phyloP scores from a whole-genome alignment of 2,329 filamentous ascomycete genomes.

The Oidium heveae region DNA sequence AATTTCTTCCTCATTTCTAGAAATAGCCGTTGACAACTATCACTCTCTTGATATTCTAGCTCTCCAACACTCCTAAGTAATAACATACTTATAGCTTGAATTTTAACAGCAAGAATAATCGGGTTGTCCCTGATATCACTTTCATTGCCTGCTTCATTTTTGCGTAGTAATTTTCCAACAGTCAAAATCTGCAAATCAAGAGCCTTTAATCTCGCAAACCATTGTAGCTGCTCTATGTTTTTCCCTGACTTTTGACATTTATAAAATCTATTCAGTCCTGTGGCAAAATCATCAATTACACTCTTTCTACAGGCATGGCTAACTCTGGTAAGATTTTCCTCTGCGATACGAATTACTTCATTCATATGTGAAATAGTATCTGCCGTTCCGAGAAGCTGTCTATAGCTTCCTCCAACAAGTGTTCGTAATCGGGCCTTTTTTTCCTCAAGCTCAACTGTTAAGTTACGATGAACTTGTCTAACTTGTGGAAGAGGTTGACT shows the following conservation, averaged over 20 bases:
- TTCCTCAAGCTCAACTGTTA: conserved; percentile 34
- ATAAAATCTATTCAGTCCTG: conserved; percentile 26
- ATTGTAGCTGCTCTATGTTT: conserved; percentile 9
- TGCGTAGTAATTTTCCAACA: conserved; percentile 23
- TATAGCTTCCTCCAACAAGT: conserved; percentile 46
- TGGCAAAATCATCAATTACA: conserved; percentile 39
- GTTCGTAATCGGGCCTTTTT: conserved; percentile 35
- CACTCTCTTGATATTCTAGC: conserved; percentile 16
- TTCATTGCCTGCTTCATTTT: conserved; percentile 11
- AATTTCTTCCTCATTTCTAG: conserved; percentile 40
- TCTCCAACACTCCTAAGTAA: conserved; percentile 49
- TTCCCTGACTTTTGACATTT: conserved; percentile 8
- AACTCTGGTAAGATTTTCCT: conserved; percentile 44
- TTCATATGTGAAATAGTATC: conserved; percentile 89
- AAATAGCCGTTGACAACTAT: conserved; percentile 17
- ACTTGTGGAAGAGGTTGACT: conserved; percentile 35
- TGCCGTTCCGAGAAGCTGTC: conserved; percentile 72
- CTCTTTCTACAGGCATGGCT: conserved; percentile 53
- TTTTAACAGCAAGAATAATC: conserved; percentile 36
- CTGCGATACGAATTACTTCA: conserved; percentile 46
- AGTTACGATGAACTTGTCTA: conserved; percentile 32
- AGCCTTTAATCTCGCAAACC: conserved; percentile 21
- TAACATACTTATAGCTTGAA: conserved; percentile 50
- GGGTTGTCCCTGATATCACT: conserved; percentile 10
- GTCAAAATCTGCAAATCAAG: conserved; percentile 26